Conservation (phyloP, 768 basidiomycete genomes). For the Podaxis sp. region DNA sequence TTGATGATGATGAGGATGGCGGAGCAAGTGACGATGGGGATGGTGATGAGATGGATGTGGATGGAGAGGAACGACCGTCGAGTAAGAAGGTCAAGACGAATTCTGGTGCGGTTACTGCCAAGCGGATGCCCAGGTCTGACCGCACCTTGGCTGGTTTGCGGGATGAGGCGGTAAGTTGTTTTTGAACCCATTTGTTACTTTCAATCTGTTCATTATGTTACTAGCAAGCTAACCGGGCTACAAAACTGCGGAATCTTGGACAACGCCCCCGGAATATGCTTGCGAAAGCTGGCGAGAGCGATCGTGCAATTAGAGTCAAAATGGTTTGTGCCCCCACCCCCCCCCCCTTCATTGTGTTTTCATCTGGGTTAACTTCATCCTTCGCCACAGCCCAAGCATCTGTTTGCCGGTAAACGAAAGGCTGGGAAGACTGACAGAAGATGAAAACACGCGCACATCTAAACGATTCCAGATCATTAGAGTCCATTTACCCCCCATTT, state of each 20-base stretch:
- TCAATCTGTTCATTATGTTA: conserved; percentile 11
- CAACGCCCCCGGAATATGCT: conserved; percentile 84
- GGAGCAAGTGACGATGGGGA: conserved; percentile 39
- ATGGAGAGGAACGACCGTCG: conserved; percentile 45
- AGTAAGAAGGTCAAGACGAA: conserved; percentile 62
- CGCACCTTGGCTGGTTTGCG: conserved; percentile 77
- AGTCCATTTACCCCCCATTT: too few relatives aligned
- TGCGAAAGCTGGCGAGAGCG: conserved; percentile 88
- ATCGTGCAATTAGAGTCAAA: conserved; percentile 76
- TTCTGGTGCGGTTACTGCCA: conserved; percentile 48
- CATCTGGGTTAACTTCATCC: conserved; percentile 4
- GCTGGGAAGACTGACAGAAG: conserved; percentile 78
- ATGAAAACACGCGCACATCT: conserved; percentile 25
- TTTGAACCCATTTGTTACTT: neutral
- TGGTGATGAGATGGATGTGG: conserved; percentile 47
- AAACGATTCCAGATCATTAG: too few relatives aligned
- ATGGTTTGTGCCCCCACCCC: conserved; percentile 59
- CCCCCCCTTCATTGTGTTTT: neutral
- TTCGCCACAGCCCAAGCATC: conserved; percentile 67
- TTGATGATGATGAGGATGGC: conserved; percentile 42
- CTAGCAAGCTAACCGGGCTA: conserved; percentile 77
- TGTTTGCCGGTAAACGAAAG: conserved; percentile 83
- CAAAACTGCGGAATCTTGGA: conserved; percentile 79
- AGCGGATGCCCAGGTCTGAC: conserved; percentile 63
- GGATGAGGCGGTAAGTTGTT: conserved; percentile 54